A percentile compares a stretch with the other conserved stretches of the same genome.
Conservation (phyloP, 441 rosid species). For the Bocquillonia castaneifolia region DNA sequence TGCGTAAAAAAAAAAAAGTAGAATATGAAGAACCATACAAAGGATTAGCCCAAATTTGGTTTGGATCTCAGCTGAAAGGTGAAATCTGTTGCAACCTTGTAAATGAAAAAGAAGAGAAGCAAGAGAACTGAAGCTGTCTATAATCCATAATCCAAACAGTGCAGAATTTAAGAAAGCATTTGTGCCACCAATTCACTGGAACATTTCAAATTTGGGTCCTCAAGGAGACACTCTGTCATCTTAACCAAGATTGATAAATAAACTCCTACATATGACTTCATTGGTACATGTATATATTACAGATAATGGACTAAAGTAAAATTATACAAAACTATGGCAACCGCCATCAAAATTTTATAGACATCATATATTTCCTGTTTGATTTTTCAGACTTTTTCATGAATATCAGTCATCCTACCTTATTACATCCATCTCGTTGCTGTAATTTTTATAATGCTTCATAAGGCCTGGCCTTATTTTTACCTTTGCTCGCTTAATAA, state of each 20-base stretch:
- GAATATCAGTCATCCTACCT: not conserved
- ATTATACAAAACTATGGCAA: constrained; percentile 7
- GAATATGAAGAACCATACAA: not conserved
- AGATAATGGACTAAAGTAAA: constrained; percentile 8
- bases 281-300: not conserved
- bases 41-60: not conserved
- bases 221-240: not conserved
- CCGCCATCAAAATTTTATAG: constrained; percentile 18
- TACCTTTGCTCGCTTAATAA: constrained; percentile 46
- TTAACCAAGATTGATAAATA: constrained; percentile 6
- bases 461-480: constrained; percentile 19
- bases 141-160: not conserved
- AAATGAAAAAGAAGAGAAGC: not conserved
- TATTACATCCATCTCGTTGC: not conserved
- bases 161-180: not conserved
- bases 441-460: constrained; percentile 1
- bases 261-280: not conserved
- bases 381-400: constrained; percentile 6
- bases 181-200: not conserved
- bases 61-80: not conserved
- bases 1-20: not conserved
- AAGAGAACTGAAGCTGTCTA: not conserved
- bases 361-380: constrained; percentile 9
- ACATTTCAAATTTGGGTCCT: constrained; percentile 4
- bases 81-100: not conserved